A percentile compares a stretch with the other conserved stretches of the same genome.
phyloP scores from a whole-genome alignment of 1,139 yeast species.

The Chernovozyma sophiae-reginae region DNA sequence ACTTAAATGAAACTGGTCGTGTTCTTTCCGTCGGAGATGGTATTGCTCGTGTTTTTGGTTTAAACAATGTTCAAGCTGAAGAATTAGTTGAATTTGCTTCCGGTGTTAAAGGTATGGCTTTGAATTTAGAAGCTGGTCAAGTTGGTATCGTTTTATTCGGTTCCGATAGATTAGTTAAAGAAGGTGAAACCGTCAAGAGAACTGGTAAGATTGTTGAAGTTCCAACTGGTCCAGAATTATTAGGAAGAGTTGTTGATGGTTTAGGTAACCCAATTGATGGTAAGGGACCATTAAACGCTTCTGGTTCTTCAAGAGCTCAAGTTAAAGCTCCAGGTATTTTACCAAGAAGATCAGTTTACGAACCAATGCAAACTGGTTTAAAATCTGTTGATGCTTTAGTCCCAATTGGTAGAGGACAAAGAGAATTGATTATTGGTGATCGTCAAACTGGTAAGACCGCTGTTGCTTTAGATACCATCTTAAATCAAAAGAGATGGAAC shows the following conservation, averaged over 20 bases:
- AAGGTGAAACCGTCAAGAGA: conserved; percentile 99
- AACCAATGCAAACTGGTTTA: conserved; percentile 99
- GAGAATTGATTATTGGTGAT: conserved; percentile 99
- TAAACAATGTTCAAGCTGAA: conserved; percentile 99
- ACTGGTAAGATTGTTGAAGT: conserved; percentile 99
- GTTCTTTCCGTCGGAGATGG: conserved; percentile 99
- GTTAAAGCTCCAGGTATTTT: conserved; percentile 99
- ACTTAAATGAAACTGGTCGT: conserved; percentile 99
- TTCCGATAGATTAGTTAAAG: conserved; percentile 97
- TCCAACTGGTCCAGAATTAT: conserved; percentile 96
- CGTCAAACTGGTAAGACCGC: conserved; percentile 99
- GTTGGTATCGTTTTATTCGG: conserved; percentile 99
- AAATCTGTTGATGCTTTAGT: conserved; percentile 99
- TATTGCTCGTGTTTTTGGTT: conserved; percentile 99
- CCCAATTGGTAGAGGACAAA: conserved; percentile 99
- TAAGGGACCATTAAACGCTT: conserved; percentile 95
- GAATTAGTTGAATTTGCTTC: conserved; percentile 99
- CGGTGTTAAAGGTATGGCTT: conserved; percentile 99
- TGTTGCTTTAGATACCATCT: conserved; percentile 95
- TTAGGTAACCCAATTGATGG: conserved; percentile 99
- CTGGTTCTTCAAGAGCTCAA: conserved; percentile 90
- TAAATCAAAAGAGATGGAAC: conserved; percentile 99
- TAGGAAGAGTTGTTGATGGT: conserved; percentile 99
- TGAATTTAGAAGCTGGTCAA: conserved; percentile 99
- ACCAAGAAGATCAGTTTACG: conserved; percentile 98